Conservation (phyloP, 164 flowering plant genomes). For the Hamamelis virginiana region DNA sequence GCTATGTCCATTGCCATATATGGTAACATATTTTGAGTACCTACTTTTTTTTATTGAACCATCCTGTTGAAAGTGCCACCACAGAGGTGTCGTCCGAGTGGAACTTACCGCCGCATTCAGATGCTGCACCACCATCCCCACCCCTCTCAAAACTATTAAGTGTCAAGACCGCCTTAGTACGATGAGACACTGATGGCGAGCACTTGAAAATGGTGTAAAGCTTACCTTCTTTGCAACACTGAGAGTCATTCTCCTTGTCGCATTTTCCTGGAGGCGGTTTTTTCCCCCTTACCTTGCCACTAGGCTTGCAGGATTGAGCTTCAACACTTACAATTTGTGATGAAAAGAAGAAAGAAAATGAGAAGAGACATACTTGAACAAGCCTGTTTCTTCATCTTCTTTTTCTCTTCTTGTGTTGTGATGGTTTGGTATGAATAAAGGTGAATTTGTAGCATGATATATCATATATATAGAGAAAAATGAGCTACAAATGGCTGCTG, state of each 20-base stretch:
- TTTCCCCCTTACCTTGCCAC: slow-evolving; percentile 20
- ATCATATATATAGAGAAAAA: not conserved
- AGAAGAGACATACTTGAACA: not conserved
- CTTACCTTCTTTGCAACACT: slow-evolving; percentile 17
- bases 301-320: slow-evolving; percentile 16
- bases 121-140: slow-evolving; percentile 19
- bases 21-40: slow-evolving; percentile 12
- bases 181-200: slow-evolving; percentile 10
- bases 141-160: slow-evolving; percentile 16
- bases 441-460: not conserved
- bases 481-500: not conserved
- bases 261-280: slow-evolving; percentile 20
- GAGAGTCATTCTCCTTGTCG: slow-evolving; percentile 20
- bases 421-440: not conserved
- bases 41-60: slow-evolving; percentile 14
- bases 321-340: not conserved
- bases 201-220: slow-evolving; percentile 15
- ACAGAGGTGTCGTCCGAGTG: slow-evolving; percentile 13
- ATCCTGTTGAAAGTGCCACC: slow-evolving; percentile 29
- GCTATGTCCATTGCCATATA: slow-evolving; percentile 21
- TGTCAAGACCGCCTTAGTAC: slow-evolving; percentile 17
- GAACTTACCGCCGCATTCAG: slow-evolving; percentile 19
- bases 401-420: not conserved
- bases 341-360: slow-evolving; percentile 10
- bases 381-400: slow-evolving; percentile 6